A percentile compares a stretch with the other conserved stretches of the same genome.
These are phyloP conservation scores for Penicillium sumatraense DNA, from an alignment of 2,329 filamentous ascomycete species.

Conservation along the genomic window DNA sequence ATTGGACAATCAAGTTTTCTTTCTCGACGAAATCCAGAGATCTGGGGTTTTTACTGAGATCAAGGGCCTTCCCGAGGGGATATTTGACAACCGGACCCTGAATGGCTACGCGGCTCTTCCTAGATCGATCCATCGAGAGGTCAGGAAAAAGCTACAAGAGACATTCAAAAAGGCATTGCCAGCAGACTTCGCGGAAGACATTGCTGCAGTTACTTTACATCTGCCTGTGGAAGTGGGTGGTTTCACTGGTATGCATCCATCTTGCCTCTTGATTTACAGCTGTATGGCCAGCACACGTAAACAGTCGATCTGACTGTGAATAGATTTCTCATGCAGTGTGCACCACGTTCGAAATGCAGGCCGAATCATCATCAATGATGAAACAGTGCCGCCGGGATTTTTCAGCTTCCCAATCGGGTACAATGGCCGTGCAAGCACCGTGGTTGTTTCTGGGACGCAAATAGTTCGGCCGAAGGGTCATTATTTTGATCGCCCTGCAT, in stretches of 20 bases:
- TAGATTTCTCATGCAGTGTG: slow-evolving; percentile 44
- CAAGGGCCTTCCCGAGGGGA: slow-evolving; percentile 18
- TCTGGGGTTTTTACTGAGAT: slow-evolving; percentile 34
- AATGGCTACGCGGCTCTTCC: slow-evolving; percentile 57
- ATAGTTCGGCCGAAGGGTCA: slow-evolving; percentile 54
- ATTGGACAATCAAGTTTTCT: slow-evolving; percentile 57
- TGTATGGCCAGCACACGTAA: background rate
- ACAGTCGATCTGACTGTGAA: slow-evolving; percentile 41
- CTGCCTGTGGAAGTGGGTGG: slow-evolving; percentile 61
- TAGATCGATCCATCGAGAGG: slow-evolving; percentile 41
- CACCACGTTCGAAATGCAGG: slow-evolving; percentile 33
- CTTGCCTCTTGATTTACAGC: slow-evolving; percentile 52
- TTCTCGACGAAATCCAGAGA: slow-evolving; percentile 52
- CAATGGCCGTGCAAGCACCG: slow-evolving; percentile 58
- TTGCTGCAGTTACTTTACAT: slow-evolving; percentile 54
- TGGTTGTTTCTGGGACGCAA: slow-evolving; percentile 55
- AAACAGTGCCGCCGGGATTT: slow-evolving; percentile 40
- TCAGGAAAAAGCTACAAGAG: slow-evolving; percentile 46
- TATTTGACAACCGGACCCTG: slow-evolving; percentile 45
- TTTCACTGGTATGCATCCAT: slow-evolving; percentile 62
- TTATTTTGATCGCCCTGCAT: slow-evolving; percentile 22
- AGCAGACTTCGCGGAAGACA: slow-evolving; percentile 20
- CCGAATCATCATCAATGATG: slow-evolving; percentile 29
- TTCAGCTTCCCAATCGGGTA: slow-evolving; percentile 59
- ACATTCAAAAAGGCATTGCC: slow-evolving; percentile 20